phyloP scores from a whole-genome alignment of 2,329 filamentous ascomycete species.

The Pseudomassariella vexata region DNA sequence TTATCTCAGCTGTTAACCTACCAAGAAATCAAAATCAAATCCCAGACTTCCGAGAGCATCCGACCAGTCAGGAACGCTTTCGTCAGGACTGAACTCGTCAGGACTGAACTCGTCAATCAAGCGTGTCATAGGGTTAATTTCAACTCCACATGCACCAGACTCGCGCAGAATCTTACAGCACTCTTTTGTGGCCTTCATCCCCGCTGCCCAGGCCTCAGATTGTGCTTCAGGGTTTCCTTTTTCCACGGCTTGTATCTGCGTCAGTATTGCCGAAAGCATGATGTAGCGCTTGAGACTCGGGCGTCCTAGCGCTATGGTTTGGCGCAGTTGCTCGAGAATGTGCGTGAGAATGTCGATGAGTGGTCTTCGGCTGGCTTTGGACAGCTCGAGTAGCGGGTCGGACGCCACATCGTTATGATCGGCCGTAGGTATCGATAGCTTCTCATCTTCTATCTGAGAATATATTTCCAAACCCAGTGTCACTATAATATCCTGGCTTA shows the following conservation, averaged over 20 bases:
- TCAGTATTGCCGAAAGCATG: slow-evolving; percentile 15
- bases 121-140: background rate
- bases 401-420: background rate
- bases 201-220: background rate
- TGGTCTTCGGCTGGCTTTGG: slow-evolving; percentile 9
- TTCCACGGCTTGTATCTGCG: slow-evolving; percentile 13
- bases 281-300: slow-evolving; percentile 17
- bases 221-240: background rate
- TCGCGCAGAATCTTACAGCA: slow-evolving; percentile 3
- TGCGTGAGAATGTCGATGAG: slow-evolving; percentile 11
- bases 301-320: slow-evolving; percentile 14
- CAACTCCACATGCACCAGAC: background rate
- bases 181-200: background rate
- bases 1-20: too few relatives aligned
- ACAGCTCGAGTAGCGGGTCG: slow-evolving; percentile 12
- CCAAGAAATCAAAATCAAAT: slow-evolving; percentile 1
- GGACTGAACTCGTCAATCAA: background rate
- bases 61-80: background rate
- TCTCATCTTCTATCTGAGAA: slow-evolving; percentile 15
- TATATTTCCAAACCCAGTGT: slow-evolving; percentile 13
- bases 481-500: slow-evolving; percentile 14
- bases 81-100: too few relatives aligned
- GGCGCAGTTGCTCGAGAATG: slow-evolving; percentile 13
- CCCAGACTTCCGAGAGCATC: background rate
- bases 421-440: background rate